Base-by-base conservation (phyloP, 768 basidiomycete species). In the Lactarius hengduanensis region DNA sequence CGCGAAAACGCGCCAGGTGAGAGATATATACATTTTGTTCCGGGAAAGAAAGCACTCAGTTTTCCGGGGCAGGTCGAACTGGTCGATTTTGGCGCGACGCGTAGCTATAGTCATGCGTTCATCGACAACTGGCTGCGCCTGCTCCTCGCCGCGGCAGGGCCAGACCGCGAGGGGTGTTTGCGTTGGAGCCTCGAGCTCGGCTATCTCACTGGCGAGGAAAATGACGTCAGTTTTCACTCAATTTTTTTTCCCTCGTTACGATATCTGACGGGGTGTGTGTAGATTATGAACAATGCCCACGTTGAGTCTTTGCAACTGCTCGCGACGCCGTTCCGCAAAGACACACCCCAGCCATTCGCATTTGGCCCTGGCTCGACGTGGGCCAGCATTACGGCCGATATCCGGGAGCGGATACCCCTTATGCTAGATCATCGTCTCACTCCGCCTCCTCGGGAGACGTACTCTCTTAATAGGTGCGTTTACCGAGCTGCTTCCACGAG, bases 61-160 rank as follows among this genome's bases (percentile, higher is more conserved):
- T 67, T 67, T 16, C 4, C 4, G 8, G 36, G 22, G 11, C 32
- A 92, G 87, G 79, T 96, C 43, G 92, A 91, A 70, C 79, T 99
- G 30, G 91, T 99, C 61, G 97, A 99, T 76, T 98, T 98, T 72
- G 97, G 97, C 38, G 97, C 97, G 11, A 94, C 94, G 0, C 83
- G 95, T 30, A 87, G 86, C 71, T 99, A 98, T 77, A 82, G 85
- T 0, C 86, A 86, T 66, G 83, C 83, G 63, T 99, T 98, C 75
- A 94, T 97, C 78, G 90, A 95, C 74, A 80, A 79, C 62, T 99
- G 96, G 94, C 80, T 91, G 62, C 80, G 78, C 16, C 82, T 99
- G n/a, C 84, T 98, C n/a, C 81, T 82, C 64, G 88, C 93, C 0
- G 95, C 94, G 0, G 84, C 92, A 4, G 73, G 74, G 0, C 86